phyloP scores from a whole-genome alignment of 352 stramenopile species.

The Phytophthora fragariae region DNA sequence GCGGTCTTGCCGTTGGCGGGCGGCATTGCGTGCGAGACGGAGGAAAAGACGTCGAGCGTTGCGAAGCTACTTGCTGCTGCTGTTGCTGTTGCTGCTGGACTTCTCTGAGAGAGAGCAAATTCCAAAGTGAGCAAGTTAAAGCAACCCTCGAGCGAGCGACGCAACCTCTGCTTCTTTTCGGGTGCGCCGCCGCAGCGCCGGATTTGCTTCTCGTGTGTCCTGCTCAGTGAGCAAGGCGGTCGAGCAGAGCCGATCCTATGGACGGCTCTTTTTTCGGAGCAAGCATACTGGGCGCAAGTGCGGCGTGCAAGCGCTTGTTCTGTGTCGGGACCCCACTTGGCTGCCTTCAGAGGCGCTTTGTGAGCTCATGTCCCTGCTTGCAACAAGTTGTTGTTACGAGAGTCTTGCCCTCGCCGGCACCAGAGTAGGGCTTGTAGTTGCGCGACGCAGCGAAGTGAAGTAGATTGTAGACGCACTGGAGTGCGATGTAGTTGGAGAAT shows the following conservation, averaged over 20 bases:
- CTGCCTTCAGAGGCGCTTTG: slow-evolving; percentile 12
- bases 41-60: slow-evolving; percentile 23
- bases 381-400: slow-evolving; percentile 25
- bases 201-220: slow-evolving; percentile 14
- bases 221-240: slow-evolving; percentile 25
- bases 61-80: slow-evolving; percentile 2
- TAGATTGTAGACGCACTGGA: background rate
- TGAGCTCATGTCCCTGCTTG: slow-evolving; percentile 40
- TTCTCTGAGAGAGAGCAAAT: slow-evolving; percentile 35
- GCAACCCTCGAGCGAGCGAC: slow-evolving; percentile 13
- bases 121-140: slow-evolving; percentile 40
- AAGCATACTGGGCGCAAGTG: slow-evolving; percentile 27
- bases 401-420: background rate
- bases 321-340: slow-evolving; percentile 14
- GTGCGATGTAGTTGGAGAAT: background rate
- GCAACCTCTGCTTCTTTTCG: slow-evolving; percentile 7
- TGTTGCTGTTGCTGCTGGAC: slow-evolving; percentile 6
- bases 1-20: slow-evolving; percentile 37
- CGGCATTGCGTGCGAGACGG: slow-evolving; percentile 33
- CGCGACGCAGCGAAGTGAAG: background rate
- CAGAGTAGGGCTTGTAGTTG: background rate
- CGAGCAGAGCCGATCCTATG: slow-evolving; percentile 22
- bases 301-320: slow-evolving; percentile 17
- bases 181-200: slow-evolving; percentile 21
- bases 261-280: slow-evolving; percentile 28